phyloP scores from a whole-genome alignment of 1,139 yeast species.

The Arxiozyma slooffiae region DNA sequence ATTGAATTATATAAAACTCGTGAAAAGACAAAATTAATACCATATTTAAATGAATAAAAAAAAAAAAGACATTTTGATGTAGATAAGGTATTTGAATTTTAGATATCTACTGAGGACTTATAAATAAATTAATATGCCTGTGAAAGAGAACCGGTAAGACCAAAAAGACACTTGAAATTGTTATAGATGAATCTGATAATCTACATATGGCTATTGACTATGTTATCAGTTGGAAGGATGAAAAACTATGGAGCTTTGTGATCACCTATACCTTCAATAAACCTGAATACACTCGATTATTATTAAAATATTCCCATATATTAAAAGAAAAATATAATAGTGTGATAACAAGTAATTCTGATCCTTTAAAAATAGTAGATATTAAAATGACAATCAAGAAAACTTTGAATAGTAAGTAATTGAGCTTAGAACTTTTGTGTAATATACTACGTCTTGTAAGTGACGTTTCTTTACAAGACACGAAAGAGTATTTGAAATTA shows the following conservation, averaged over 20 bases:
- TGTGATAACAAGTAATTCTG: slow-evolving; percentile 57
- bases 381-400: slow-evolving; percentile 51
- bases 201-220: slow-evolving; percentile 75
- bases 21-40: slow-evolving; percentile 44
- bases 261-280: slow-evolving; percentile 60
- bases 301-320: slow-evolving; percentile 62
- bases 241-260: slow-evolving; percentile 70
- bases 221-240: slow-evolving; percentile 60
- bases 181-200: slow-evolving; percentile 66
- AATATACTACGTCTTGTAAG: slow-evolving; percentile 55
- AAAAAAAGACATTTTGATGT: slow-evolving; percentile 49
- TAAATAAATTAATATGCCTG: slow-evolving; percentile 70
- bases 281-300: slow-evolving; percentile 64
- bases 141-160: slow-evolving; percentile 80
- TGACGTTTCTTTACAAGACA: slow-evolving; percentile 43
- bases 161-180: slow-evolving; percentile 61
- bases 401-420: slow-evolving; percentile 56
- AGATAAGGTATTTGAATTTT: slow-evolving; percentile 54
- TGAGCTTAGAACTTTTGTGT: slow-evolving; percentile 48
- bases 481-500: slow-evolving; percentile 33
- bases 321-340: slow-evolving; percentile 54
- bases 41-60: slow-evolving; percentile 41
- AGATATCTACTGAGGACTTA: slow-evolving; percentile 42
- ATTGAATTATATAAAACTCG: slow-evolving; percentile 51
- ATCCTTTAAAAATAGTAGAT: slow-evolving; percentile 52